Base-by-base conservation (phyloP, 2,329 filamentous ascomycete genomes). In the Apiospora marii region DNA sequence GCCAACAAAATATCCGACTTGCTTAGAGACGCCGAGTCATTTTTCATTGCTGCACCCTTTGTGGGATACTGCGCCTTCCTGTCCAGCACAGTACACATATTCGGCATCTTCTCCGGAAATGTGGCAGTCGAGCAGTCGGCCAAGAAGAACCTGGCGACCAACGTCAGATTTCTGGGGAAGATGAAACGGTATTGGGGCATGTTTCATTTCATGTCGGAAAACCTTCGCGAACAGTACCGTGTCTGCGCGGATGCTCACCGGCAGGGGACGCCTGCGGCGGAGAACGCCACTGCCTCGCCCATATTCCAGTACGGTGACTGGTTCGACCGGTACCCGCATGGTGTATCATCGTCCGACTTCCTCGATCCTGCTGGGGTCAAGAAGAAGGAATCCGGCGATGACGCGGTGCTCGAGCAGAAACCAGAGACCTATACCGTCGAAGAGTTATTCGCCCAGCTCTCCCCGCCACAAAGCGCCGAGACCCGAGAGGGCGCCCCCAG, bases 131-230 rank as follows among this genome's bases (percentile, higher is more conserved):
- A 97, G 80, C 88, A 89, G 16, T 89, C 90, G 12, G 94, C 94
- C 12, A 98, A 97, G 83, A 91, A 92, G 75, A 95, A 98, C 78
- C 86, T 98, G 22, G 91, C 93, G 0, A 93, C 92, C 75, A 98
- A 98, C 76, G 93, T 98, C 78, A 94, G 93, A 79, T 98, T 96
- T 78, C 84, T 99, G 64, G 92, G 93, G 71, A 96, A 94, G 82
- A 97, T 98, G 94, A 98, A 98, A 86, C 94, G 94, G 73, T 95
- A 96, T 79, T 99, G 96, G 96, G 96, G 96, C 73, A 97, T 98
- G 93, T 98, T 98, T 80, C 94, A 98, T 80, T 98, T 95, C 84
- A 95, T 98, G 89, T 92, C 94, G 0, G 95, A 98, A 80, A 96
- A 96, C 78, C 88, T 98, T 48, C 95, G 96, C 73, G 93, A 96